These are phyloP conservation scores for Thuja plicata DNA, from an alignment of 83 land plant species.

Conservation along the genomic window DNA sequence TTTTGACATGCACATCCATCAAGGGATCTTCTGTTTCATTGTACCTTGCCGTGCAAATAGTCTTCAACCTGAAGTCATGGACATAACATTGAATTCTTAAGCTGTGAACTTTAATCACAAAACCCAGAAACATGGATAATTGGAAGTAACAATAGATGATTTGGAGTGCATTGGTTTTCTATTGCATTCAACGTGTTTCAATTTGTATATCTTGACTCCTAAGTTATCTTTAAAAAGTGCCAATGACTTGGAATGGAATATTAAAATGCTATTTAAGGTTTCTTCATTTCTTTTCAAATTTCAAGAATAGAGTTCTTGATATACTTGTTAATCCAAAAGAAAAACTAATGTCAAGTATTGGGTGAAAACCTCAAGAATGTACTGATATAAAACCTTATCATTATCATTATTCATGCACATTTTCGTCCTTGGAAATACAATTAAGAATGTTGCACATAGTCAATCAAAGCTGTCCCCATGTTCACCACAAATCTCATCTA, in stretches of 20 bases:
- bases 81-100: not conserved
- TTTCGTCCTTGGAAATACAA: not conserved
- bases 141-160: not conserved
- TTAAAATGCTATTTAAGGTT: not conserved
- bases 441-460: not conserved
- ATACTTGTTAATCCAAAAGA: not conserved
- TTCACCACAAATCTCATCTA: not conserved
- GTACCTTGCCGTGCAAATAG: not conserved
- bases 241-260: not conserved
- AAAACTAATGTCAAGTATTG: not conserved
- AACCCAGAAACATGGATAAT: not conserved
- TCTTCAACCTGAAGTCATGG: not conserved
- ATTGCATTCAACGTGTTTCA: not conserved
- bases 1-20: not conserved
- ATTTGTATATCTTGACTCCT: not conserved
- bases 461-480: not conserved
- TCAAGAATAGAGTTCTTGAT: not conserved
- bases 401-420: not conserved
- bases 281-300: not conserved
- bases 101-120: not conserved
- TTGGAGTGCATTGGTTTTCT: not conserved
- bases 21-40: not conserved
- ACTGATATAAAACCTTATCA: not conserved
- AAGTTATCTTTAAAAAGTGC: not conserved
- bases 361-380: not conserved